Percentiles rank a stretch among this genome's conserved stretches.
Evolutionary conservation across 2,329 filamentous ascomycete species (phyloP).

Genomic region (Pseudocercospora pini-densiflorae): DNA sequence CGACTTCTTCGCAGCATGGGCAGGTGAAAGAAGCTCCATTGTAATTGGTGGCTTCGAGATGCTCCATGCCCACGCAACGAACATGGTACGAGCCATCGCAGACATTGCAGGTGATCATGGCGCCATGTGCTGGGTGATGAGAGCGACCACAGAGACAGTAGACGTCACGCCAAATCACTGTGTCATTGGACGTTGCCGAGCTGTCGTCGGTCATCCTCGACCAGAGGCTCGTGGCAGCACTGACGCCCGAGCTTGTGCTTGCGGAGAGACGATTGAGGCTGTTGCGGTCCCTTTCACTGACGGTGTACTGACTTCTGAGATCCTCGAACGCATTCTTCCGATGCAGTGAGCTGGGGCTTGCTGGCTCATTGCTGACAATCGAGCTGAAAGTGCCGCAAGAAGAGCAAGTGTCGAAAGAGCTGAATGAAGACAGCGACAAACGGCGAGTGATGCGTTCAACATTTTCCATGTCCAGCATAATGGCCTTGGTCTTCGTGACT

Average conservation of each 20-base stretch:
- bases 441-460: neutral
- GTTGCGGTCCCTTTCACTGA: neutral
- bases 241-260: neutral
- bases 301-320: neutral
- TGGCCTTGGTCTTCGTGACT: neutral
- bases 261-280: neutral
- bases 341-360: neutral
- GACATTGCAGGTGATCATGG: constrained; percentile 8
- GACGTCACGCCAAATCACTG: constrained; percentile 1
- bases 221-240: neutral
- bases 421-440: neutral
- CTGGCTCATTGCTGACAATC: neutral
- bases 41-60: constrained; percentile 1
- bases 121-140: constrained; percentile 5
- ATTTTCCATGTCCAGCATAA: neutral
- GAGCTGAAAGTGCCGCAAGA: neutral
- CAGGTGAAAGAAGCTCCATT: constrained; percentile 7
- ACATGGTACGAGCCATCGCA: constrained; percentile 12
- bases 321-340: neutral
- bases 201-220: neutral
- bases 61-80: constrained; percentile 6
- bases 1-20: constrained; percentile 7
- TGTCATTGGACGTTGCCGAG: neutral
- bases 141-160: constrained; percentile 11
- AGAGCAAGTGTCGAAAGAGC: neutral